Evolutionary conservation across 306 rosid species (phyloP), one percentile per base, ranked within the genome.

Genomic region (Sophora flavescens): DNA sequence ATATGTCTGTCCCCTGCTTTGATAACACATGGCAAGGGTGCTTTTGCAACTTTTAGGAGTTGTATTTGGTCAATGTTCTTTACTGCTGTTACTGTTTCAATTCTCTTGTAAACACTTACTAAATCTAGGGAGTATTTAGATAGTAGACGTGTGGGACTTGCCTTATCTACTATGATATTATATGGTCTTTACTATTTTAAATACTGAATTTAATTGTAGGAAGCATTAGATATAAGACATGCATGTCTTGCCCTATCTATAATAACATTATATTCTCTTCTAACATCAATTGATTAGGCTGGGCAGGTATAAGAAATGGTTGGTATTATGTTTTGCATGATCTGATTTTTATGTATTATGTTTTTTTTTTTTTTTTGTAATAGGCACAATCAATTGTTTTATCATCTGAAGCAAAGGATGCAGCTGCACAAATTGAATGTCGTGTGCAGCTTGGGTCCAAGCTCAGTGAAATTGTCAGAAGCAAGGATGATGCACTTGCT

Each of bases 371-470:
- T 22, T 69, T 77, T 81, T 6, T 48, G 12, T 70, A 4, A 63
- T 39, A 93, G 96, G 89, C 70, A 42, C 87, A 70, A 56, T 50
- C 88, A 81, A 35, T 36, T 80, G 59, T 76, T 53, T 77, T 94
- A 76, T 92, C 98, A 63, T 66, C 93, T 35, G 88, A 90, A 75
- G 95, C 98, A 59, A 94, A 86, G 79, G 89, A 85, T 61, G 94
- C 98, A 32, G 98, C 97, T 18, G 78, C 86, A 44, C 91, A 89
- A 79, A 89, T 94, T 76, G 97, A 89, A 52, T 36, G 14, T 14
- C 93, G 96, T 30, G 88, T 92, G 84, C 93, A 86, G 70, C 86
- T 94, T 79, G 98, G 98, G 75, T 90, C 91, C 35, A 92, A 89
- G 85, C 96, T 94, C 61, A 94, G 97, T 84, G 93, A 92, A 77